Base-by-base conservation (phyloP, 2,329 filamentous ascomycete species). In the Hypoxylon sp. region DNA sequence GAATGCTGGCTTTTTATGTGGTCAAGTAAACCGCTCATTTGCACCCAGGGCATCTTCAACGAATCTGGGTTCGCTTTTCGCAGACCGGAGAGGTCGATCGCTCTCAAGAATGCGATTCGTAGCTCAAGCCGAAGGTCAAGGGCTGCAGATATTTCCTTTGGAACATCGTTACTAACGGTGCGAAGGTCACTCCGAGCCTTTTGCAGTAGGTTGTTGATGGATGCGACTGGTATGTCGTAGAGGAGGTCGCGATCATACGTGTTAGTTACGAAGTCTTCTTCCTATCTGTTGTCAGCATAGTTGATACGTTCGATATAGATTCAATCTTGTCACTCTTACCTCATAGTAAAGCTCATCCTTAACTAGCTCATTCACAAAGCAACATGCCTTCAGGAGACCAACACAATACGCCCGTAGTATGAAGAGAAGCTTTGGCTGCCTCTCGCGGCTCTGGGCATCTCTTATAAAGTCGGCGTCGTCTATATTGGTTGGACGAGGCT, bases 191-290 rank as follows among this genome's bases (percentile, higher is more conserved):
- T 76, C n/a, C 78, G 72, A 6, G 82, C 71, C 1, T 78, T 78
- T 45, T 82, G 79, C 0, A 93, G 74, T 67, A 88, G 81, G 7
- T 81, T 79, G 45, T 85, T 81, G 23, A 93, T 84, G n/a, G 86
- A 83, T 4, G 84, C 81, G 2, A 84, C 79, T 14, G 87, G 82
- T 63, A 95, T 84, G 13, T 85, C 81, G 25, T 89, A 88, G 5
- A 98, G 84, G 0, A 99, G 83, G 11, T 88, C 89, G 38, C 94
- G 88, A 72, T 94, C 91, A 77, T 96, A 98, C 0, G 94, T 92
- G 78, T 97, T 94, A 5, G 93, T 94, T 19, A 97, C 93, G 77
- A 99, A 98, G 76, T 99, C 96, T 80, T 99, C 96, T 80, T 99
- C 96, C 90, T 95, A 71, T 14, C 19, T 11, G 2, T 7, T 36